These are phyloP conservation scores for Claviceps cyperi DNA, from an alignment of 2,329 filamentous ascomycete species.

Conservation along the genomic window DNA sequence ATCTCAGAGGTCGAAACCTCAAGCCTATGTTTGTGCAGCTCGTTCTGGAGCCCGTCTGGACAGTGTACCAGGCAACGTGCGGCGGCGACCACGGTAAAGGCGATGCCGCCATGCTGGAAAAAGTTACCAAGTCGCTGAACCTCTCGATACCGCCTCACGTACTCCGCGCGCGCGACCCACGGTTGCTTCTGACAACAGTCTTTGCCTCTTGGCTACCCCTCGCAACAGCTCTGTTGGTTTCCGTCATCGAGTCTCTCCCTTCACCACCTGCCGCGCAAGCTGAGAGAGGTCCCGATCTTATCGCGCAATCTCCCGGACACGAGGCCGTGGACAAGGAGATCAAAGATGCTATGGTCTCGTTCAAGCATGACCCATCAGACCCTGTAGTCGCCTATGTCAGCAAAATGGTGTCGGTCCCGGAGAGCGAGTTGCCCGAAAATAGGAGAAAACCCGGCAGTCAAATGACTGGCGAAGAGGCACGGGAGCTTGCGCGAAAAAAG, in stretches of 20 bases:
- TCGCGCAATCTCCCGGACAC: conserved; percentile 66
- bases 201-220: conserved; percentile 85
- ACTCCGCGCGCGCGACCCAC: conserved; percentile 67
- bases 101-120: conserved; percentile 70
- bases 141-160: conserved; percentile 77
- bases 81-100: conserved; percentile 72
- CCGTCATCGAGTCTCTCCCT: conserved; percentile 83
- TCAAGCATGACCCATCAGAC: conserved; percentile 53
- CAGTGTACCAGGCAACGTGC: conserved; percentile 79
- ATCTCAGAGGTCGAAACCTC: conserved; percentile 77
- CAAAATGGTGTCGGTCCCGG: conserved; percentile 93
- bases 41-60: conserved; percentile 91
- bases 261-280: conserved; percentile 71
- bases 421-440: conserved; percentile 82
- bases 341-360: conserved; percentile 68
- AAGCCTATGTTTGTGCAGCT: conserved; percentile 98
- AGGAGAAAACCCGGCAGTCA: conserved; percentile 51
- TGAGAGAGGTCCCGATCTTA: conserved; percentile 61
- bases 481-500: conserved; percentile 77
- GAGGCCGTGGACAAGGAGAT: conserved; percentile 54
- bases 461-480: conserved; percentile 77
- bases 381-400: conserved; percentile 91
- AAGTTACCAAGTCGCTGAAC: conserved; percentile 83
- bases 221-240: conserved; percentile 83
- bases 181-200: conserved; percentile 68